Conservation (phyloP, 257 asterid genomes). For the Penstemon barbatus region DNA sequence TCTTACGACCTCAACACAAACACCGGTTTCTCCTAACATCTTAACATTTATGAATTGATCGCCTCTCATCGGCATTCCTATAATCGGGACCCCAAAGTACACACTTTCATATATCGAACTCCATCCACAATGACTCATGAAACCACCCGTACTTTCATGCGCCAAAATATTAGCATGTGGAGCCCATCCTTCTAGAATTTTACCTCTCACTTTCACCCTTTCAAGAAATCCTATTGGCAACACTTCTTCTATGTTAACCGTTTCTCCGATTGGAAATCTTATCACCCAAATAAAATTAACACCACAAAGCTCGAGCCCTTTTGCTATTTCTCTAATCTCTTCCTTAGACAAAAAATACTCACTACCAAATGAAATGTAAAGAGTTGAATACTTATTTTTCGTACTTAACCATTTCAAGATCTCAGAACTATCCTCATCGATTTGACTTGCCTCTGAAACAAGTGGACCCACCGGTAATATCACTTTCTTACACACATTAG, state of each 20-base stretch:
- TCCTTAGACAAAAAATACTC: constrained; percentile 39
- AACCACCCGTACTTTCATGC: constrained; percentile 40
- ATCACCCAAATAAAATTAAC: constrained; percentile 46
- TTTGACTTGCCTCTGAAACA: background rate
- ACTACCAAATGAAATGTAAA: constrained; percentile 51
- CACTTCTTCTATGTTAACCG: background rate
- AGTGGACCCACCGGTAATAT: constrained; percentile 43
- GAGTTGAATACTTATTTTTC: constrained; percentile 29
- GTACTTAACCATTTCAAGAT: constrained; percentile 38
- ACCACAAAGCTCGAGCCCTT: constrained; percentile 35
- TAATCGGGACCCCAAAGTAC: constrained; percentile 33
- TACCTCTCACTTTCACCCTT: constrained; percentile 28
- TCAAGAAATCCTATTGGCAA: constrained; percentile 38
- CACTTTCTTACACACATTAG: constrained; percentile 22
- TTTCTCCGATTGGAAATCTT: constrained; percentile 29
- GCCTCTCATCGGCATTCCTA: constrained; percentile 36
- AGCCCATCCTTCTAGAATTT: constrained; percentile 36
- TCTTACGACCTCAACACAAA: constrained; percentile 35
- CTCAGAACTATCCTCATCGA: background rate
- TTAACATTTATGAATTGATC: constrained; percentile 38
- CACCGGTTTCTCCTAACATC: constrained; percentile 29
- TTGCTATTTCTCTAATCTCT: constrained; percentile 38
- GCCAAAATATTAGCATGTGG: constrained; percentile 38
- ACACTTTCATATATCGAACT: constrained; percentile 34
- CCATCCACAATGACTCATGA: constrained; percentile 57